These are phyloP conservation scores for Phlebiopsis gigantea DNA, from an alignment of 768 basidiomycete species.

Conservation along the genomic window DNA sequence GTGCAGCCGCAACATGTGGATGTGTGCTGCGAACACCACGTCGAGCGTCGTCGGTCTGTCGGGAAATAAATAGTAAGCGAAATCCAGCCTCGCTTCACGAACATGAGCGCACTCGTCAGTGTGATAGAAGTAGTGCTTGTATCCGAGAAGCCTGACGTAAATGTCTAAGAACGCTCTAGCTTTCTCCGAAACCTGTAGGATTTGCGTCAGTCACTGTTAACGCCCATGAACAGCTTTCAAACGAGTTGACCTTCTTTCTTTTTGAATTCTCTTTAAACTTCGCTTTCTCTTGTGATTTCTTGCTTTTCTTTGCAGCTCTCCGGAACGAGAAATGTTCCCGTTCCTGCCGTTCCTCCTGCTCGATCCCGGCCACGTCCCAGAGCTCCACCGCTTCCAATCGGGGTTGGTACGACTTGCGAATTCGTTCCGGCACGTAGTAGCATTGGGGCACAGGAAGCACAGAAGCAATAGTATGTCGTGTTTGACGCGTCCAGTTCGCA, in stretches of 20 bases:
- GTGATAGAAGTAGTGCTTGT: slow-evolving; percentile 43
- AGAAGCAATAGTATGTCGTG: slow-evolving; percentile 47
- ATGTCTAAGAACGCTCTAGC: slow-evolving; percentile 52
- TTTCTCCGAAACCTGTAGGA: slow-evolving; percentile 55
- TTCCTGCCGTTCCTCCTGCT: slow-evolving; percentile 41
- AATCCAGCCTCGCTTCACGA: not conserved
- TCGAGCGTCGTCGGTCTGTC: slow-evolving; percentile 61
- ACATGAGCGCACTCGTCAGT: slow-evolving; percentile 2
- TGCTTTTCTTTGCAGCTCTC: slow-evolving; percentile 24
- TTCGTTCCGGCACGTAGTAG: slow-evolving; percentile 65
- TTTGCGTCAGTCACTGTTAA: not conserved
- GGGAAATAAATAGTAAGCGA: not conserved
- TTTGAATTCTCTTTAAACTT: slow-evolving; percentile 53
- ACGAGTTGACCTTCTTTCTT: slow-evolving; percentile 53
- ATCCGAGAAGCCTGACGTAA: slow-evolving; percentile 50
- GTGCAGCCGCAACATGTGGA: slow-evolving; percentile 51
- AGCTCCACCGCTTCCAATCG: slow-evolving; percentile 60
- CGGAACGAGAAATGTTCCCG: slow-evolving; percentile 27
- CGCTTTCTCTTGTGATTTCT: slow-evolving; percentile 28
- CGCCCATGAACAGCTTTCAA: not conserved
- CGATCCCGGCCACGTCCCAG: slow-evolving; percentile 43
- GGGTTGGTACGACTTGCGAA: slow-evolving; percentile 49
- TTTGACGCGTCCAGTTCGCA: slow-evolving; percentile 58
- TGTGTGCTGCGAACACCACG: slow-evolving; percentile 60
- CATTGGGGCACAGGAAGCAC: slow-evolving; percentile 63